Evolutionary conservation across 805 yeast genomes (phyloP).

Genomic region (Grigorovia jiainica): DNA sequence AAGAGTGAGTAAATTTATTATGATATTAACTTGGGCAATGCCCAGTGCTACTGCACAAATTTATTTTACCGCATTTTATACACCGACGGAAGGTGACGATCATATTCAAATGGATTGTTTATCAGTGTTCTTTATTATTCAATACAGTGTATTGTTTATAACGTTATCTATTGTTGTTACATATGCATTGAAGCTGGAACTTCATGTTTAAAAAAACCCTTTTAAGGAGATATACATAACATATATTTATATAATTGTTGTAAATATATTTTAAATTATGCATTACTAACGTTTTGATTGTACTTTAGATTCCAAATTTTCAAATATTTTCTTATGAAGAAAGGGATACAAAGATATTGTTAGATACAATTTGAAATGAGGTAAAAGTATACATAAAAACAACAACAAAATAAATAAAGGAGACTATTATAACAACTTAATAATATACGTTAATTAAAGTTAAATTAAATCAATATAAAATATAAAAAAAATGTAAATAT

Average conservation of each 20-base stretch:
- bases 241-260: too few species aligned
- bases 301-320: too few species aligned
- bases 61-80: constrained; percentile 79
- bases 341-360: too few species aligned
- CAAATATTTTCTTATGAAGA: too few species aligned
- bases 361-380: too few species aligned
- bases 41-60: constrained; percentile 87
- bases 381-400: background rate
- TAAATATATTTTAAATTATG: too few species aligned
- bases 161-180: constrained; percentile 67
- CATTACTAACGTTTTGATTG: too few species aligned
- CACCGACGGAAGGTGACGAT: constrained; percentile 46
- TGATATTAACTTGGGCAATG: constrained; percentile 64
- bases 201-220: constrained; percentile 21
- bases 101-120: constrained; percentile 67
- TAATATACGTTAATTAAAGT: background rate
- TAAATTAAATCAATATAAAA: constrained; percentile 3
- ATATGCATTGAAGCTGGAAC: constrained; percentile 33
- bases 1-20: constrained; percentile 56
- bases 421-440: too few species aligned
- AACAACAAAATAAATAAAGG: background rate
- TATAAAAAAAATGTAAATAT: background rate
- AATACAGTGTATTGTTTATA: constrained; percentile 53
- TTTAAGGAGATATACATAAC: too few species aligned
- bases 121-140: constrained; percentile 58